These are phyloP conservation scores for Fusarium siculi DNA, from an alignment of 2,329 filamentous ascomycete genomes.

Conservation along the genomic window DNA sequence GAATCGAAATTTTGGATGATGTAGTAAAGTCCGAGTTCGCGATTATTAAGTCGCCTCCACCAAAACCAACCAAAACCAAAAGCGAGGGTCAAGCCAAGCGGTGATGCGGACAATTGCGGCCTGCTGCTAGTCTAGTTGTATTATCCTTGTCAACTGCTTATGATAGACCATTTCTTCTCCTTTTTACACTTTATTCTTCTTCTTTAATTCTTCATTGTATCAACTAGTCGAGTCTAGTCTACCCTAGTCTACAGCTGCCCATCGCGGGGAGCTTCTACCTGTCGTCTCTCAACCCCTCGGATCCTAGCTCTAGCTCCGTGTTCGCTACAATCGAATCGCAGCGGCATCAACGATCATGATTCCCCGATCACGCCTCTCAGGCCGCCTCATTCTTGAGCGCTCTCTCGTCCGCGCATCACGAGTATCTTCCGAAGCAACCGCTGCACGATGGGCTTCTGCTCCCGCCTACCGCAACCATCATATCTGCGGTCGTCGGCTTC, in stretches of 20 bases:
- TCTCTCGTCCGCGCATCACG: slow-evolving; percentile 45
- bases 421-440: slow-evolving; percentile 36
- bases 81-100: slow-evolving; percentile 26
- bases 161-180: slow-evolving; percentile 15
- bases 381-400: slow-evolving; percentile 53
- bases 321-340: slow-evolving; percentile 14
- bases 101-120: slow-evolving; percentile 48
- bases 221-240: not conserved
- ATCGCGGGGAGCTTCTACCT: slow-evolving; percentile 42
- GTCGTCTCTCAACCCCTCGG: slow-evolving; percentile 6
- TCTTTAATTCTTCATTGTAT: slow-evolving; percentile 29
- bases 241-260: slow-evolving; percentile 25
- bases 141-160: slow-evolving; percentile 16
- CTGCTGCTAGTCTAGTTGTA: slow-evolving; percentile 10
- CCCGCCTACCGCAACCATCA: slow-evolving; percentile 44
- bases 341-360: slow-evolving; percentile 49
- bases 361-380: slow-evolving; percentile 53
- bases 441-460: slow-evolving; percentile 44
- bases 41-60: slow-evolving; percentile 48
- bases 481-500: slow-evolving; percentile 48
- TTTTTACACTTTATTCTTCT: slow-evolving; percentile 13
- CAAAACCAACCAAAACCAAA: slow-evolving; percentile 15
- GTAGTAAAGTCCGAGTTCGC: slow-evolving; percentile 47
- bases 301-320: slow-evolving; percentile 32
- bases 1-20: slow-evolving; percentile 47